Evolutionary conservation across 179 eudicot species (phyloP), one percentile per base, ranked within the genome.

Genomic region (Gypsophila paniculata): DNA sequence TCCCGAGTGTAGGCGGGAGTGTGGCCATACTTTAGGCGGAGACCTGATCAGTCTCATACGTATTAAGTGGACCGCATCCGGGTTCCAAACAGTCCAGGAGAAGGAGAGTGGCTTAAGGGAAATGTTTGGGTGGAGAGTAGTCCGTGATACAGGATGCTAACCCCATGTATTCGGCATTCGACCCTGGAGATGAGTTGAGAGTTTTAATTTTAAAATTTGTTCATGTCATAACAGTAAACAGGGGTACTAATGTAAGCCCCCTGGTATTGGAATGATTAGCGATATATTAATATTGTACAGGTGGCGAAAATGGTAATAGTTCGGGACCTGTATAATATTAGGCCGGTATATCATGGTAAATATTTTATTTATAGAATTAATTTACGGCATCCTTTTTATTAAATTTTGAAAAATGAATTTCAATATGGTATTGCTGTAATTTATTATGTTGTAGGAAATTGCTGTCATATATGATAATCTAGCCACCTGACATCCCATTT

Each of bases 311-410:
- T 51, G 55, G 55, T 51, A 51, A 1, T 51, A 12, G 0, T 0
- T 51, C 55, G 55, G 55, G 55, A 14, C 55, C 55, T n/a, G 55
- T 51, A 14, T 51, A 51, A 51, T 51, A 51, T 51, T 51, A 51
- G 55, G 55, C 55, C 55, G 55, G 14, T 7, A 14, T 51, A 51
- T 51, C 55, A n/a, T 51, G 55, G 55, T 51, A n/a, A 51, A 51
- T 12, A 51, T 12, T 51, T 51, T n/a, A n/a, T 51, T 14, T 3
- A 6, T 51, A 51, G 15, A 51, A 51, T 14, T n/a, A 0, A 9
- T 51, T 12, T 12, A 51, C 55, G 55, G 55, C 55, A 7, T 0
- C 10, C 10, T 10, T 9, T 51, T 14, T 9, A 14, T 51, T 9
- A 51, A 14, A 51, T 14, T 51, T 51, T 3, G 15, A 10, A 6